Evolutionary conservation across 768 basidiomycete species (phyloP), one percentile per base, ranked within the genome.

Genomic region (Lanmaoa rubissima): DNA sequence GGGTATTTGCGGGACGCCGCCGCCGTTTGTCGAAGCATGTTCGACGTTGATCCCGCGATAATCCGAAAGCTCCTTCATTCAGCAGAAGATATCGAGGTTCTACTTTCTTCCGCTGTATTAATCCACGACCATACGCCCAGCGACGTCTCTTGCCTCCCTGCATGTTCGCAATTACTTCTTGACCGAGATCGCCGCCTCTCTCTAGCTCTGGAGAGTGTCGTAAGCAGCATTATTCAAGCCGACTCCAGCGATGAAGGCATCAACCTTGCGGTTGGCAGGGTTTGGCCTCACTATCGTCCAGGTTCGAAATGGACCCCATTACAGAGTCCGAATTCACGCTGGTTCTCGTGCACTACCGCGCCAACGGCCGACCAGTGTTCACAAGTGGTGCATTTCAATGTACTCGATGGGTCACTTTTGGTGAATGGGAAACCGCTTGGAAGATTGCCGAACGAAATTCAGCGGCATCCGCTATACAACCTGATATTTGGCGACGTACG

Each of bases 1-100:
- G 54, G 51, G 11, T 68, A 65, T 16, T 58, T 77, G 26, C 68
- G 73, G 32, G 74, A 76, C 45, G 67, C 73, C 34, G 78, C 77
- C 1, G 65, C 68, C 2, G 69, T 70, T 16, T 81, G 79, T 61
- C 69, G 79, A 19, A 63, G 68, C 19, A 69, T 61, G 0, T 70
- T 69, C n/a, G 61, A 75, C 36, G 69, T 72, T 0, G 69, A 63
- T 35, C 36, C 55, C 4, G 26, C 38, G 0, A 19, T 61, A 41
- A 34, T 54, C 5, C 47, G 12, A 1, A n/a, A 17, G 10, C 50
- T 72, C 2, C 55, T 76, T n/a, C 19, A 19, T 11, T 61, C 60
- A 1, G 45, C 54, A 13, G 53, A 53, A 21, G 75, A 76, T 28
- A 28, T 73, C n/a, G 50, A 59, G 0, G 19, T 60, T 28, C 51